Evolutionary conservation across 257 asterid genomes (phyloP), one percentile per base, ranked within the genome.

Genomic region (Solanum pinnatisectum): DNA sequence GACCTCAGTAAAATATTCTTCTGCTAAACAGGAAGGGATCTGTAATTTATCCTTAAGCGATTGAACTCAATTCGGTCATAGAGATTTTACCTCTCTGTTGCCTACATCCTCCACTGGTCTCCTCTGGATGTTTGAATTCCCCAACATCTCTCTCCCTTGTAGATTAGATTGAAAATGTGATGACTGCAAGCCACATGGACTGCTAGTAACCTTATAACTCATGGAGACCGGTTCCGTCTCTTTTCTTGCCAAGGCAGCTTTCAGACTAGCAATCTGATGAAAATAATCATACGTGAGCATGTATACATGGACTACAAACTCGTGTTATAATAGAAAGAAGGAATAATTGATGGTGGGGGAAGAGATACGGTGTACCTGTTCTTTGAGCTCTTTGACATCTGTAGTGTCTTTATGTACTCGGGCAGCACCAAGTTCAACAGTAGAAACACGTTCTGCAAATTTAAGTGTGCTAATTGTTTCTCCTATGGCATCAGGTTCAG

Each of bases 401-500:
- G 95, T 6, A 27, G 96, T 89, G 82, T 95, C 98, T 91, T 92
- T 97, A 90, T 97, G 96, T 77, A 95, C 99, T 67, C 94, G 95
- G 5, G 99, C 99, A 91, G 99, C 98, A 44, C 99, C 99, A 86
- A 97, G 99, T 92, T 97, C 99, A 60, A 97, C 99, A 12, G 98
- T 94, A 36, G 99, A 95, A 23, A 97, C 99, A 22, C 99, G 99
- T 92, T 97, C 99, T 42, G 99, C 99, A 91, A 97, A 97, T 88
- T 97, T 97, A 30, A 97, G 96, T 16, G 99, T 97, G 86, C 99
- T 97, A 83, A 97, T 93, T 37, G 99, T 96, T 93, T 97, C 99
- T 84, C 99, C 99, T 72, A 90, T 32, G 23, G 99, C 98, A 87
- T 96, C 99, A 68, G 93, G 94, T 89, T 97, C 99, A 3, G 98